Conservation (phyloP, 164 flowering plant genomes). For the Macadamia tetraphylla region DNA sequence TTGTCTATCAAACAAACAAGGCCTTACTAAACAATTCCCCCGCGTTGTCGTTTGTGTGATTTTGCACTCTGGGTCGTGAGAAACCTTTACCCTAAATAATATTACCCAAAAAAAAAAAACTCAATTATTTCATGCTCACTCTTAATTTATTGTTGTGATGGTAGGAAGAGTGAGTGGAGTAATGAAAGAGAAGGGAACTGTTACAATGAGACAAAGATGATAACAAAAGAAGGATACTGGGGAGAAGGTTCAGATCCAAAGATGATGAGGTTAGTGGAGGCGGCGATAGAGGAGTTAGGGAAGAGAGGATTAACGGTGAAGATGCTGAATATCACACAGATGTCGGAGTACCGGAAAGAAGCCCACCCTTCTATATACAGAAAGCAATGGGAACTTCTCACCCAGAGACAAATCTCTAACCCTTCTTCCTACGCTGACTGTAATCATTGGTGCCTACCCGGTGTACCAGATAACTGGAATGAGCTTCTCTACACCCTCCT, state of each 20-base stretch:
- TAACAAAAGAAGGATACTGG: slow-evolving; percentile 33
- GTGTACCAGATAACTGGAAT: slow-evolving; percentile 88
- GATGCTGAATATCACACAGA: slow-evolving; percentile 60
- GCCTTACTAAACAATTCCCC: no score
- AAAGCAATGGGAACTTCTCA: slow-evolving; percentile 53
- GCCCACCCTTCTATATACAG: slow-evolving; percentile 66
- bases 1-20: no score
- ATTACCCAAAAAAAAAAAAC: no score
- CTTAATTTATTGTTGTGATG: no score
- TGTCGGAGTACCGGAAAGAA: slow-evolving; percentile 79
- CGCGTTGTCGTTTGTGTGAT: no score
- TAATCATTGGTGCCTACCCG: slow-evolving; percentile 86
- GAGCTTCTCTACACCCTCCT: slow-evolving; percentile 56
- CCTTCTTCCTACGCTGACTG: slow-evolving; percentile 69
- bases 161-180: slow-evolving; percentile 63
- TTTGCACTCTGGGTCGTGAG: no score
- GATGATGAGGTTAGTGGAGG: slow-evolving; percentile 44
- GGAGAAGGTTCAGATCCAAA: slow-evolving; percentile 38
- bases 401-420: slow-evolving; percentile 33
- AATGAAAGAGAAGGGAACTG: slow-evolving; percentile 32
- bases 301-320: slow-evolving; percentile 43
- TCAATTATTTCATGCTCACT: no score
- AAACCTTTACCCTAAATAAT: no score
- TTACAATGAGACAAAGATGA: slow-evolving; percentile 45
- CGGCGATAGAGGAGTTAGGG: slow-evolving; percentile 23